Percentiles rank a stretch among this genome's conserved stretches.
Conservation (phyloP, 352 stramenopile genomes). For the Pilasporangium apinafurcum region DNA sequence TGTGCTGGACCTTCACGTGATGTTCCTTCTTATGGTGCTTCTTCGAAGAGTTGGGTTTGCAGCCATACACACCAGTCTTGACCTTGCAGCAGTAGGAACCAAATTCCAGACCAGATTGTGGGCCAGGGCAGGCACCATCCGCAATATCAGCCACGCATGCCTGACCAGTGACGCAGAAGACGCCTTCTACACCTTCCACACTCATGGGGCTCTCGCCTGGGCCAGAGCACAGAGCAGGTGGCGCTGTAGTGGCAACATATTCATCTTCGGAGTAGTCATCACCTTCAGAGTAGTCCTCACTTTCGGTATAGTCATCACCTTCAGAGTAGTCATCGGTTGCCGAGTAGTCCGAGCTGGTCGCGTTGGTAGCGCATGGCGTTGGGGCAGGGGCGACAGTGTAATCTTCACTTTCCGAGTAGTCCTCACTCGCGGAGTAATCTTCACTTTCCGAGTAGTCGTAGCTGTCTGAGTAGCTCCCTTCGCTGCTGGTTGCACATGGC, state of each 20-base stretch:
- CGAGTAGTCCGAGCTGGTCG: too few species aligned
- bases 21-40: constrained; percentile 11
- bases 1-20: not conserved
- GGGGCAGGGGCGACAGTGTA: constrained; percentile 1
- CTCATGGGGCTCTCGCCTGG: constrained; percentile 9
- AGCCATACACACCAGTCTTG: constrained; percentile 35
- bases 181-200: constrained; percentile 26
- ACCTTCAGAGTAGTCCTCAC: too few species aligned
- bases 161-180: constrained; percentile 33
- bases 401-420: too few species aligned
- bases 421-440: too few species aligned
- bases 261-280: too few species aligned
- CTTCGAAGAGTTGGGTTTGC: constrained; percentile 21
- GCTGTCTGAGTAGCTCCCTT: not conserved
- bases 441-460: not conserved
- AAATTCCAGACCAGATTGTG: constrained; percentile 25
- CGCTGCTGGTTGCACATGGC: not conserved
- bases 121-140: constrained; percentile 24
- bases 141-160: constrained; percentile 19
- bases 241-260: not conserved
- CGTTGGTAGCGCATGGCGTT: not conserved
- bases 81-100: constrained; percentile 36
- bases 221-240: not conserved
- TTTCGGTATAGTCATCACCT: too few species aligned
- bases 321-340: too few species aligned